A percentile compares a stretch with the other conserved stretches of the same genome.
These are phyloP conservation scores for Populus simonii DNA, from an alignment of 345 rosid species.

Conservation along the genomic window DNA sequence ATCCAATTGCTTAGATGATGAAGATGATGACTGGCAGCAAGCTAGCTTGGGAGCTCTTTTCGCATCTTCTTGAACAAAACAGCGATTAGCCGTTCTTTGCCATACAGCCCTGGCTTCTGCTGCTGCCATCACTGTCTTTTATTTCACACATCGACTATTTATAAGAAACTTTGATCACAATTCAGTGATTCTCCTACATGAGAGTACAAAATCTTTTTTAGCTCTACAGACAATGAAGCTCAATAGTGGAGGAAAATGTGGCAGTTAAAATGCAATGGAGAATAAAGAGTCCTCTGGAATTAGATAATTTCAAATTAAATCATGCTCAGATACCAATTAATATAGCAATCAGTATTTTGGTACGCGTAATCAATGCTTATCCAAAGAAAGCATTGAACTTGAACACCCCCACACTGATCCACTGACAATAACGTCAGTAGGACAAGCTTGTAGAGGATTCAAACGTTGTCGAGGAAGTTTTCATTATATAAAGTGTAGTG, in stretches of 20 bases:
- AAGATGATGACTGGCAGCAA: slow-evolving; percentile 73
- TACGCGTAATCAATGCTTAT: neutral
- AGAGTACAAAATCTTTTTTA: neutral
- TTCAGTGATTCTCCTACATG: neutral
- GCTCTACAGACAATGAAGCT: neutral
- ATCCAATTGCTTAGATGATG: slow-evolving; percentile 52
- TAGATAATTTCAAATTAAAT: neutral
- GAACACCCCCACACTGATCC: neutral
- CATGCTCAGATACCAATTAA: neutral
- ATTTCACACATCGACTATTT: slow-evolving; percentile 29
- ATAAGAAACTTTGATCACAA: neutral
- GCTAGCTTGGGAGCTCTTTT: slow-evolving; percentile 95
- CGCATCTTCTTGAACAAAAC: slow-evolving; percentile 97
- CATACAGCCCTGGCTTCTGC: slow-evolving; percentile 89
- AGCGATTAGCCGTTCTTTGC: slow-evolving; percentile 91
- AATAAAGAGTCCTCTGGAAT: neutral
- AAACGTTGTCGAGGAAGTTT: neutral
- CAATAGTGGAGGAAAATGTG: neutral
- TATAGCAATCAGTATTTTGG: neutral
- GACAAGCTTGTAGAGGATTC: neutral
- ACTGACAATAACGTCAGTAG: neutral
- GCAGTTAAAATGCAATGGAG: neutral
- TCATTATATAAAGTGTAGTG: too few species aligned
- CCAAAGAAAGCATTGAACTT: neutral
- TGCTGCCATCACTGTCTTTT: slow-evolving; percentile 61